Conservation (phyloP, 306 rosid species). For the Pachyrhizus erosus region DNA sequence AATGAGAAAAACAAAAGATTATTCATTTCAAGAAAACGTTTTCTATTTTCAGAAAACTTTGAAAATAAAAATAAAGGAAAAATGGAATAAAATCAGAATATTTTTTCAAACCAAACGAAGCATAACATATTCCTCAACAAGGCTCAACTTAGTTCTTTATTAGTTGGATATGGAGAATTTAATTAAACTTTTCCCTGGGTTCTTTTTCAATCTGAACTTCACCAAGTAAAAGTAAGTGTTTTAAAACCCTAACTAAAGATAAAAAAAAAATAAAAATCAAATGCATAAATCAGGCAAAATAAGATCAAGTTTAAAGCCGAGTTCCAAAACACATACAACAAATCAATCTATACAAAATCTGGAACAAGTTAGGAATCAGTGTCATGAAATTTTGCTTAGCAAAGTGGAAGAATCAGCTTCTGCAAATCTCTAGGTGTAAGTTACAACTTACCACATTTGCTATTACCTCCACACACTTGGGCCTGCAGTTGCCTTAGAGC, state of each 20-base stretch:
- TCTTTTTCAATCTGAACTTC: background rate
- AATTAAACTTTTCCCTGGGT: slow-evolving; percentile 27
- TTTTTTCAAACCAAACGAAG: background rate
- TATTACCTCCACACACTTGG: slow-evolving; percentile 56
- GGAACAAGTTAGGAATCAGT: slow-evolving; percentile 40
- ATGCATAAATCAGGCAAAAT: slow-evolving; percentile 2
- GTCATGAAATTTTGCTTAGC: slow-evolving; percentile 30
- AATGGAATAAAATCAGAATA: background rate
- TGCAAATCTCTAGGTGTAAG: slow-evolving; percentile 15
- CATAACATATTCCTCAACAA: background rate
- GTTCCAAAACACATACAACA: slow-evolving; percentile 38
- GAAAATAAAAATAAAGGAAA: background rate
- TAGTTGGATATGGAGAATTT: background rate
- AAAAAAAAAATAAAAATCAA: background rate
- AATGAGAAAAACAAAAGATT: background rate
- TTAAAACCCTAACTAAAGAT: background rate
- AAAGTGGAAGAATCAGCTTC: slow-evolving; percentile 42
- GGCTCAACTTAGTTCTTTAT: background rate
- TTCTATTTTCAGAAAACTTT: background rate
- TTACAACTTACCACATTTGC: slow-evolving; percentile 1
- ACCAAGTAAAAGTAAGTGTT: slow-evolving; percentile 1
- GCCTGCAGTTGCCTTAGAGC: slow-evolving; percentile 60
- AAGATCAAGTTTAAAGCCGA: slow-evolving; percentile 16
- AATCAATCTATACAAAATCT: slow-evolving; percentile 46
- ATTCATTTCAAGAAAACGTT: background rate